Percentiles rank a stretch among this genome's conserved stretches.
phyloP scores from a whole-genome alignment of 2,329 filamentous ascomycete genomes.

The Penicillium sp. region DNA sequence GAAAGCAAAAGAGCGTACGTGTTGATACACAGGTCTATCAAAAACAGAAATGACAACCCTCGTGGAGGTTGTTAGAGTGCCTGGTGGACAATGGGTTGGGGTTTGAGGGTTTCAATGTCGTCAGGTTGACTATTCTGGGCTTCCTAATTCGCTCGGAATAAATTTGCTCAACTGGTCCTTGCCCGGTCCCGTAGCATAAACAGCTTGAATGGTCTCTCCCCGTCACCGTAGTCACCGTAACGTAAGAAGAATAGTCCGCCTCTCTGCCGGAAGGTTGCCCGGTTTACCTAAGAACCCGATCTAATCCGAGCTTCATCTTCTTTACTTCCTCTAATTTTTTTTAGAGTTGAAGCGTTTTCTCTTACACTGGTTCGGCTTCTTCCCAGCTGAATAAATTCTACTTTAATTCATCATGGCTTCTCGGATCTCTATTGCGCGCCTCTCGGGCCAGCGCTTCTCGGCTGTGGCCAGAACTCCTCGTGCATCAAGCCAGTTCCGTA shows the following conservation, averaged over 20 bases:
- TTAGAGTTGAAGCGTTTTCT: conserved; percentile 3
- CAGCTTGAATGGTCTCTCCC: conserved; percentile 21
- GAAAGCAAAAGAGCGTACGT: not conserved
- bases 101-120: conserved; percentile 6
- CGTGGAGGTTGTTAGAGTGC: conserved; percentile 5
- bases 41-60: not conserved
- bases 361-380: not conserved
- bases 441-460: conserved; percentile 33
- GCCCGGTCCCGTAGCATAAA: conserved; percentile 16
- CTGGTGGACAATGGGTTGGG: conserved; percentile 1
- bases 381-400: not conserved
- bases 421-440: conserved; percentile 38
- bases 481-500: conserved; percentile 24
- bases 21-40: not conserved
- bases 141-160: conserved; percentile 21
- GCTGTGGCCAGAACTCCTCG: conserved; percentile 29
- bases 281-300: conserved; percentile 6
- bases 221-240: conserved; percentile 15
- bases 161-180: conserved; percentile 25
- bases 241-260: conserved; percentile 5
- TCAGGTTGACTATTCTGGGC: conserved; percentile 24
- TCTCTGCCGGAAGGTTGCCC: conserved; percentile 7
- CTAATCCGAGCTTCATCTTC: conserved; percentile 11
- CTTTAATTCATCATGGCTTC: conserved; percentile 34
- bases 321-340: not conserved